These are phyloP conservation scores for Saccharomycopsis malanga DNA, from an alignment of 805 yeast species.

Conservation along the genomic window DNA sequence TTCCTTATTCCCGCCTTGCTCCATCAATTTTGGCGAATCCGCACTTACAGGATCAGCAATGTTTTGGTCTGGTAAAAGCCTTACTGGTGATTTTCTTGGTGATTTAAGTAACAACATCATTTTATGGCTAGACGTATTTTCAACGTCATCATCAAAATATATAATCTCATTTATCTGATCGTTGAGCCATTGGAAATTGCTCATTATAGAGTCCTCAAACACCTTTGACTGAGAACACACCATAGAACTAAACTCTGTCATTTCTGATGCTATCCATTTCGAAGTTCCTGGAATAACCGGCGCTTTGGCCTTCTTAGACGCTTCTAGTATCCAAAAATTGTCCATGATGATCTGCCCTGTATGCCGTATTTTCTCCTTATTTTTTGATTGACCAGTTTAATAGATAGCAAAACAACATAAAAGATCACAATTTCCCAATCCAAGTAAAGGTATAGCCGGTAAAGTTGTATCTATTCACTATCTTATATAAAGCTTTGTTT, in stretches of 20 bases:
- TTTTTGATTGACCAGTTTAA: too few species aligned
- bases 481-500: too few species aligned
- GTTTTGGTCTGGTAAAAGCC: background rate
- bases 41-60: background rate
- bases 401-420: too few species aligned
- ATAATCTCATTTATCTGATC: slow-evolving; percentile 20
- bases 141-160: slow-evolving; percentile 9
- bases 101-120: slow-evolving; percentile 17
- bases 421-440: too few species aligned
- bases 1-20: background rate
- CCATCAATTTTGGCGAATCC: too few species aligned
- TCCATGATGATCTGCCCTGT: background rate
- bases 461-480: too few species aligned
- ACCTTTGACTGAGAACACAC: slow-evolving; percentile 6
- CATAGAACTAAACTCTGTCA: slow-evolving; percentile 16
- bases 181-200: slow-evolving; percentile 19
- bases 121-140: slow-evolving; percentile 1
- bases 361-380: too few species aligned
- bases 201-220: slow-evolving; percentile 11
- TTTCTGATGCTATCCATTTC: slow-evolving; percentile 21
- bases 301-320: slow-evolving; percentile 10
- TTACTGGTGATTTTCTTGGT: slow-evolving; percentile 20
- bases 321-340: slow-evolving; percentile 20
- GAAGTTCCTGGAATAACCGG: slow-evolving; percentile 20
- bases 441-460: too few species aligned